phyloP scores from a whole-genome alignment of 1,284 basidiomycete genomes.

The Moesziomyces aphidis region DNA sequence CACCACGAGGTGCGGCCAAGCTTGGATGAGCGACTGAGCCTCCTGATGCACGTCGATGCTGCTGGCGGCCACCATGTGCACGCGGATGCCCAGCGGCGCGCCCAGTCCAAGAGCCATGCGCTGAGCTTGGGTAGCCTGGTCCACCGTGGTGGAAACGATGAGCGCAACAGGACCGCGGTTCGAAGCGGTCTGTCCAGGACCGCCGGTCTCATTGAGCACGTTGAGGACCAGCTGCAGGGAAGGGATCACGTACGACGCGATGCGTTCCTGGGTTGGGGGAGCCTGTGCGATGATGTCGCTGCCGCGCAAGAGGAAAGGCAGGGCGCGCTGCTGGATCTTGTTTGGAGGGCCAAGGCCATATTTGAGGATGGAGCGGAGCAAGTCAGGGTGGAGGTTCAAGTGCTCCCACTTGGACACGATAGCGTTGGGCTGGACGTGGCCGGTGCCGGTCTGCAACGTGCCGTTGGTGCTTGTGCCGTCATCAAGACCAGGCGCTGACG shows the following conservation, averaged over 20 bases:
- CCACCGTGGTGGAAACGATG: conserved; percentile 95
- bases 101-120: conserved; percentile 96
- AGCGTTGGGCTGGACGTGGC: conserved; percentile 81
- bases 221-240: conserved; percentile 58
- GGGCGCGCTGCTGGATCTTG: conserved; percentile 95
- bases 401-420: conserved; percentile 97
- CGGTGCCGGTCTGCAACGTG: conserved; percentile 56
- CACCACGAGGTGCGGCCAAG: conserved; percentile 85
- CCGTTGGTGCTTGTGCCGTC: conserved; percentile 6
- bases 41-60: conserved; percentile 53
- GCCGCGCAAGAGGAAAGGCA: conserved; percentile 92
- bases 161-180: conserved; percentile 70
- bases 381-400: conserved; percentile 83
- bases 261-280: conserved; percentile 96
- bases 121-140: conserved; percentile 97
- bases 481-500: conserved; percentile 25
- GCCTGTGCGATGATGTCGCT: conserved; percentile 98
- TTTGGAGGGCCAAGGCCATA: conserved; percentile 98
- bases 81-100: conserved; percentile 72
- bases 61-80: conserved; percentile 56
- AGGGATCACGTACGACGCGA: conserved; percentile 81
- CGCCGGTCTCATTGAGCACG: conserved; percentile 46
- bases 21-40: conserved; percentile 47
- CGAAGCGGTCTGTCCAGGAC: conserved; percentile 27
- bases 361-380: conserved; percentile 87